Evolutionary conservation across 2,329 filamentous ascomycete species (phyloP).

Genomic region (Fusarium transvaalense): DNA sequence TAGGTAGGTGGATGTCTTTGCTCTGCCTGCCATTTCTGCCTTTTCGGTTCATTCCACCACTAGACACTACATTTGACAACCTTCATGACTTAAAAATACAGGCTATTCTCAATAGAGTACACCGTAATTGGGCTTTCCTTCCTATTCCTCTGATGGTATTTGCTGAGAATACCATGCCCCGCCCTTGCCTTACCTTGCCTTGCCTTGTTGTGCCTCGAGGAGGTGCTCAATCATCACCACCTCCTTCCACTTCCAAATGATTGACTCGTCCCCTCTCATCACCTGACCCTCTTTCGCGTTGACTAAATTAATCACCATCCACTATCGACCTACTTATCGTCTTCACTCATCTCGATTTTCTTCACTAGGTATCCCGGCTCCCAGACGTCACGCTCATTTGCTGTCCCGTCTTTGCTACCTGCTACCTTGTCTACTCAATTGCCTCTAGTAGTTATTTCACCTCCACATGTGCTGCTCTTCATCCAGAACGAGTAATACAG

Average conservation of each 20-base stretch:
- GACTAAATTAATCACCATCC: slow-evolving; percentile 20
- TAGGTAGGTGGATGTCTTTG: too few species aligned
- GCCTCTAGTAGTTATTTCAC: slow-evolving; percentile 7
- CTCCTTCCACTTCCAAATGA: neutral
- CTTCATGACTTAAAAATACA: slow-evolving; percentile 12
- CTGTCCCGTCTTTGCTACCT: slow-evolving; percentile 5
- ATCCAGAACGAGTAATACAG: slow-evolving; percentile 9
- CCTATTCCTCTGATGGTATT: slow-evolving; percentile 28
- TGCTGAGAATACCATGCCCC: slow-evolving; percentile 33
- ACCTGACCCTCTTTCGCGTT: slow-evolving; percentile 5
- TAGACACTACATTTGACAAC: slow-evolving; percentile 4
- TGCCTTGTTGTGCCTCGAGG: neutral
- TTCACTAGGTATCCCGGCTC: slow-evolving; percentile 10
- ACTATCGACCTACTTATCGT: neutral
- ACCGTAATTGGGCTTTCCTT: slow-evolving; percentile 24
- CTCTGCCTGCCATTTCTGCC: neutral
- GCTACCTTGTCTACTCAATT: slow-evolving; percentile 4
- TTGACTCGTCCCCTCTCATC: neutral
- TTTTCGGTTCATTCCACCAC: slow-evolving; percentile 5
- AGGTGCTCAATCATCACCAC: neutral
- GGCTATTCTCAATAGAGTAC: slow-evolving; percentile 31
- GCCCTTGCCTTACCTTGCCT: neutral
- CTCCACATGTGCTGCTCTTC: slow-evolving; percentile 19
- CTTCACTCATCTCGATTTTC: slow-evolving; percentile 28
- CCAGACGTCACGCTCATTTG: slow-evolving; percentile 14